Conservation (phyloP, 2,329 filamentous ascomycete species). For the Ceratocystis lukuohia region DNA sequence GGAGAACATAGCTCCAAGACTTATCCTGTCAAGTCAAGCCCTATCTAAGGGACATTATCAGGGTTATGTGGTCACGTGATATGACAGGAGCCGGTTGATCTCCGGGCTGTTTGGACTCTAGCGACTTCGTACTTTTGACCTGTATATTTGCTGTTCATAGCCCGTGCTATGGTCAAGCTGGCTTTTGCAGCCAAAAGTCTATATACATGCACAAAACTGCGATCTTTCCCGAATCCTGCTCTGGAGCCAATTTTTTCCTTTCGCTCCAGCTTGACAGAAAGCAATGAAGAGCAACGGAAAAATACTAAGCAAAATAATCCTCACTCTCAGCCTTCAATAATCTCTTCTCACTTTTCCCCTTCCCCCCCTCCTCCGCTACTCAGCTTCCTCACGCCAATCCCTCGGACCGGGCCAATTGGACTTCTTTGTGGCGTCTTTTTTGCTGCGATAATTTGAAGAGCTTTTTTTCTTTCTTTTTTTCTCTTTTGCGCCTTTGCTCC, state of each 20-base stretch:
- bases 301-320: constrained; percentile 14
- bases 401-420: constrained; percentile 19
- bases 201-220: constrained; percentile 30
- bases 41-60: not conserved
- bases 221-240: constrained; percentile 34
- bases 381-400: constrained; percentile 11
- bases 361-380: constrained; percentile 1
- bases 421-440: constrained; percentile 16
- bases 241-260: constrained; percentile 30
- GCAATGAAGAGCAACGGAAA: constrained; percentile 22
- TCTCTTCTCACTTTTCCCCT: not conserved
- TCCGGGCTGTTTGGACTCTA: not conserved
- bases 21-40: not conserved
- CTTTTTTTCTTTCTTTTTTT: constrained; percentile 5
- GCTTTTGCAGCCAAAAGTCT: constrained; percentile 5
- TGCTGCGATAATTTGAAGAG: constrained; percentile 12
- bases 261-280: constrained; percentile 29
- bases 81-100: not conserved
- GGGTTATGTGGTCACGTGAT: constrained; percentile 11
- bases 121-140: constrained; percentile 10
- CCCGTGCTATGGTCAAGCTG: not conserved
- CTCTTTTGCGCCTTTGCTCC: constrained; percentile 10
- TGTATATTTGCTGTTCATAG: too few relatives aligned
- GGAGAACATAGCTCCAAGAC: not conserved
- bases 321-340: constrained; percentile 8